Evolutionary conservation across 495 filamentous ascomycete genomes (phyloP).

Genomic region (Cryomyces minteri): DNA sequence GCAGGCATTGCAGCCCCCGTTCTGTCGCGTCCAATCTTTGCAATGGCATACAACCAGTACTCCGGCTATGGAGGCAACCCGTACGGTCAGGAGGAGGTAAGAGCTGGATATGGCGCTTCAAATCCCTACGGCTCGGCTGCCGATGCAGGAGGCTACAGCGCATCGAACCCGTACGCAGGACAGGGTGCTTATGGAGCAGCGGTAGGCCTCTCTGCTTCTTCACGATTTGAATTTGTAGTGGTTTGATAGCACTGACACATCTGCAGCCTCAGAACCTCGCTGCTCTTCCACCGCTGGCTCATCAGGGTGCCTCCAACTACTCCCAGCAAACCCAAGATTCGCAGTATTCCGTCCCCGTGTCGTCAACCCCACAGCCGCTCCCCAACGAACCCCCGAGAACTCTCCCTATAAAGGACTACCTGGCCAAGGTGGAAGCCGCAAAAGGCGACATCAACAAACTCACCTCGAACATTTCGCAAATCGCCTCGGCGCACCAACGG

Average conservation of each 20-base stretch:
- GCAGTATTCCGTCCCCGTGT: constrained; percentile 10
- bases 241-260: constrained; percentile 3
- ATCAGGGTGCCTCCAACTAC: constrained; percentile 15
- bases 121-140: constrained; percentile 16
- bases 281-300: constrained; percentile 9
- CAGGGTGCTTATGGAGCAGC: constrained; percentile 1
- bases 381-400: constrained; percentile 5
- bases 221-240: not conserved
- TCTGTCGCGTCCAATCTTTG: too few species aligned
- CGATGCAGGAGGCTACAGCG: not conserved
- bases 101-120: constrained; percentile 27
- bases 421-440: constrained; percentile 36
- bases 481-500: constrained; percentile 41
- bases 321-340: constrained; percentile 12
- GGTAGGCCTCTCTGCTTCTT: not conserved
- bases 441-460: constrained; percentile 38
- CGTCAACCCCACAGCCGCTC: constrained; percentile 3
- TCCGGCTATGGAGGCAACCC: constrained; percentile 18
- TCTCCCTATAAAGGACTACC: constrained; percentile 33
- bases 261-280: constrained; percentile 6
- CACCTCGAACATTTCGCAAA: constrained; percentile 31
- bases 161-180: constrained; percentile 6
- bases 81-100: constrained; percentile 24
- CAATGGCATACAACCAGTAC: not conserved
- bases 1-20: not conserved